phyloP scores from a whole-genome alignment of 23 red algal genomes.

The Pyropia haitanensis region DNA sequence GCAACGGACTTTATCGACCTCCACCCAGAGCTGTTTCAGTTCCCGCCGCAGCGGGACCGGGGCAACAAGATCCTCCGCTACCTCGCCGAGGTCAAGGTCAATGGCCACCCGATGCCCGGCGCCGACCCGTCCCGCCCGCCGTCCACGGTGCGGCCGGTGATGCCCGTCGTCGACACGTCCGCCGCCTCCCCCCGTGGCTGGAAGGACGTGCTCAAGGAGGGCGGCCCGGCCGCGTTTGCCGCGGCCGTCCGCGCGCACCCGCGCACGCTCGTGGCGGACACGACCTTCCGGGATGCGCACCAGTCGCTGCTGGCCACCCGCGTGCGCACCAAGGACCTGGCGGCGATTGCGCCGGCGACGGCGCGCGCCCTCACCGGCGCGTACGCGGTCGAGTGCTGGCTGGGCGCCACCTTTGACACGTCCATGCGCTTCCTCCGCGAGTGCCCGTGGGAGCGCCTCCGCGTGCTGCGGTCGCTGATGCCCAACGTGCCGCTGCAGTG shows the following conservation, averaged over 20 bases:
- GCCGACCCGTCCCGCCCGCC: background rate
- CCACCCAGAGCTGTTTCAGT: constrained; percentile 9
- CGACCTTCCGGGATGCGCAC: constrained; percentile 11
- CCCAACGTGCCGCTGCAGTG: constrained; percentile 11
- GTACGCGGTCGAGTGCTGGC: constrained; percentile 1
- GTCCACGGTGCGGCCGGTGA: background rate
- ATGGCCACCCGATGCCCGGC: constrained; percentile 15
- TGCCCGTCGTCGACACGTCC: constrained; percentile 1
- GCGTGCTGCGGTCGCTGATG: background rate
- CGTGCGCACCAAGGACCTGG: constrained; percentile 2
- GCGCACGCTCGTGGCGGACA: constrained; percentile 6
- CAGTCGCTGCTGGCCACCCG: constrained; percentile 10
- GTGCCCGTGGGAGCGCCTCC: constrained; percentile 8
- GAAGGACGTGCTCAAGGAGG: constrained; percentile 6
- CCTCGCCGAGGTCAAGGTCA: constrained; percentile 5
- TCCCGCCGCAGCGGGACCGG: constrained; percentile 12
- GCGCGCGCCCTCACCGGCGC: background rate
- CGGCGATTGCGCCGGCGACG: constrained; percentile 10
- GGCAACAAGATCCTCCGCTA: constrained; percentile 6
- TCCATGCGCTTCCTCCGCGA: constrained; percentile 9
- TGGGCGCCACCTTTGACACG: constrained; percentile 7
- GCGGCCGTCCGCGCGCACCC: background rate
- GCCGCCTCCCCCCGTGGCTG: background rate
- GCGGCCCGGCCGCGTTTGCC: background rate
- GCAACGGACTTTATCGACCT: constrained; percentile 11